These are phyloP conservation scores for Paraurostyla sp. DNA, from an alignment of 73 alveolate species.

Conservation along the genomic window DNA sequence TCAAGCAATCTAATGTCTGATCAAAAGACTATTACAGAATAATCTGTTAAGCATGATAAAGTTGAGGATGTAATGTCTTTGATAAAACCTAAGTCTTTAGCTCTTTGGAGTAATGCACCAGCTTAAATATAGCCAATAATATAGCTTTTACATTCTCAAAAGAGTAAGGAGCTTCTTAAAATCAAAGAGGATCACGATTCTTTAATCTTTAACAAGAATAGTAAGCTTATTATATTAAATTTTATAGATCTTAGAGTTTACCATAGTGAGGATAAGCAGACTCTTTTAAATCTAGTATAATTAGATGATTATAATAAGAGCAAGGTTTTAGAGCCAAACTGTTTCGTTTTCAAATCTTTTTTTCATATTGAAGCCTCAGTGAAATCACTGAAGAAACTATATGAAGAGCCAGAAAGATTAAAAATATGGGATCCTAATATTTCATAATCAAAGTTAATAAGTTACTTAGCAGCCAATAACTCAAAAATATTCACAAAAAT, in stretches of 20 bases:
- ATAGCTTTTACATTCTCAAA: not conserved
- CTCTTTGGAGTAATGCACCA: conserved; percentile 18
- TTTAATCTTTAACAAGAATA: conserved; percentile 3
- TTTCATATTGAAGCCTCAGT: not conserved
- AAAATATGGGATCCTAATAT: conserved; percentile 6
- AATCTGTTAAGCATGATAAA: not conserved
- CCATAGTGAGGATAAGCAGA: not conserved
- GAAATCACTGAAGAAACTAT: not conserved
- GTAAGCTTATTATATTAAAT: not conserved
- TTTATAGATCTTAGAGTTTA: conserved; percentile 20
- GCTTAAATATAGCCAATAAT: not conserved
- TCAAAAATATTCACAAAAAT: not conserved
- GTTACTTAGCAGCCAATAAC: not conserved
- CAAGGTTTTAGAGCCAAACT: not conserved
- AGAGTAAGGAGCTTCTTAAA: not conserved
- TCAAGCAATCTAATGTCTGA: not conserved
- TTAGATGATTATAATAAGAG: not conserved
- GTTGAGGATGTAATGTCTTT: not conserved
- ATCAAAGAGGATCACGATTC: not conserved
- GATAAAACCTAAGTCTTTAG: not conserved
- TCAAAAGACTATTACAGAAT: not conserved
- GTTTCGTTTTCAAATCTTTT: not conserved
- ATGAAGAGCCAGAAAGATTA: not conserved
- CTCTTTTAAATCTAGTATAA: not conserved
- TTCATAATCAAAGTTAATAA: not conserved